A percentile compares a stretch with the other conserved stretches of the same genome.
Conservation (phyloP, 2,329 filamentous ascomycete genomes). For the Rutstroemia sp. region DNA sequence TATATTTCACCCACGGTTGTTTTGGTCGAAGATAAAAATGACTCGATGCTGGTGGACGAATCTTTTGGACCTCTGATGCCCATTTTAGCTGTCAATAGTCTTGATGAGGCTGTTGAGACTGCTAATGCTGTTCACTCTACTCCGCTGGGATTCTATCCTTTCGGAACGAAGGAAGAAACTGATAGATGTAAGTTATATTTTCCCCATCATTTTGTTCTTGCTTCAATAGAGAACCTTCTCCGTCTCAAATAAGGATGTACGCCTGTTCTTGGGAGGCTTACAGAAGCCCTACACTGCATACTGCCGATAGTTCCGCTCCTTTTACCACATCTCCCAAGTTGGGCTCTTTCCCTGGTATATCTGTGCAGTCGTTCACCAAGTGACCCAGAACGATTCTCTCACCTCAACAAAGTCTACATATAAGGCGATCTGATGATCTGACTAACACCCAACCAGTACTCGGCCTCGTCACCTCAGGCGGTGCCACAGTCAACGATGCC, state of each 20-base stretch:
- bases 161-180: constrained; percentile 74
- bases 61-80: constrained; percentile 91
- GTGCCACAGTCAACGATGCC: constrained; percentile 57
- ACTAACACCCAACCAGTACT: constrained; percentile 41
- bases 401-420: not conserved
- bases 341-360: too few relatives aligned
- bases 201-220: not conserved
- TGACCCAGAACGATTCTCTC: not conserved
- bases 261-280: not conserved
- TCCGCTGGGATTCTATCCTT: constrained; percentile 76
- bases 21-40: constrained; percentile 66
- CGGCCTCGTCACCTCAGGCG: constrained; percentile 56
- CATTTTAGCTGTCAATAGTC: constrained; percentile 66
- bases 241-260: not conserved
- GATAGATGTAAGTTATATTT: constrained; percentile 52
- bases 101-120: constrained; percentile 80
- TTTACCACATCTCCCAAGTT: too few relatives aligned
- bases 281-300: not conserved
- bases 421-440: not conserved
- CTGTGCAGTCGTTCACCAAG: not conserved
- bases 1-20: constrained; percentile 94
- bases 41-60: constrained; percentile 75
- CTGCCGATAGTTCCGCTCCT: not conserved
- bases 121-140: constrained; percentile 78
- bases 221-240: not conserved